phyloP scores from a whole-genome alignment of 1,284 basidiomycete genomes.

The Heterobasidion occidentale region DNA sequence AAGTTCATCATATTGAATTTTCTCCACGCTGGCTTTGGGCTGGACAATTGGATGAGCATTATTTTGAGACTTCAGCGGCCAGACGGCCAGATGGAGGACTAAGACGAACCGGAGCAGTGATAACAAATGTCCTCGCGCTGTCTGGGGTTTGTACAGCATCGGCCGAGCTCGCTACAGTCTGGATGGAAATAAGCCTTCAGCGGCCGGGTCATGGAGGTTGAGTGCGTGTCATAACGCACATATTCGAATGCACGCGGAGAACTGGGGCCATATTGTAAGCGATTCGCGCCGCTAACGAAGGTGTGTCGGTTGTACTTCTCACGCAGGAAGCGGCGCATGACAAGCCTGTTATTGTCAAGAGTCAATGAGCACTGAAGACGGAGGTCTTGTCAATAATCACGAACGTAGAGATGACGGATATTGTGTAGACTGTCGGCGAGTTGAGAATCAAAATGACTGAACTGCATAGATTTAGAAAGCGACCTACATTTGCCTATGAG shows the following conservation, averaged over 20 bases:
- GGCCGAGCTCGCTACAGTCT: not conserved
- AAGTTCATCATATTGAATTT: no score
- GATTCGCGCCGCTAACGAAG: not conserved
- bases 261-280: not conserved
- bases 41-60: no score
- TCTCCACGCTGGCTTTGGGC: no score
- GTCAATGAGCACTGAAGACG: not conserved
- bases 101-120: not conserved
- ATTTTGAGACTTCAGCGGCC: no score
- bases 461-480: no score
- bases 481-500: not conserved
- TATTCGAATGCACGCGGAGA: not conserved
- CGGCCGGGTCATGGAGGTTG: not conserved
- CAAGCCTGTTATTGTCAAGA: not conserved
- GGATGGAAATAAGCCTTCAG: not conserved
- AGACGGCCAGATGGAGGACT: no score
- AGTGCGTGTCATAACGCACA: not conserved
- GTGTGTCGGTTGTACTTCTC: not conserved
- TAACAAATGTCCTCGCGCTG: not conserved
- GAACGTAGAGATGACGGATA: not conserved
- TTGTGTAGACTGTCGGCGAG: not conserved
- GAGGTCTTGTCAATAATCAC: not conserved
- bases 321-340: constrained; percentile 1
- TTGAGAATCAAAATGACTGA: not conserved
- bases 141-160: not conserved